Conservation (phyloP, 192 early-diverging fungal species). For the Entomortierella parvispora region DNA sequence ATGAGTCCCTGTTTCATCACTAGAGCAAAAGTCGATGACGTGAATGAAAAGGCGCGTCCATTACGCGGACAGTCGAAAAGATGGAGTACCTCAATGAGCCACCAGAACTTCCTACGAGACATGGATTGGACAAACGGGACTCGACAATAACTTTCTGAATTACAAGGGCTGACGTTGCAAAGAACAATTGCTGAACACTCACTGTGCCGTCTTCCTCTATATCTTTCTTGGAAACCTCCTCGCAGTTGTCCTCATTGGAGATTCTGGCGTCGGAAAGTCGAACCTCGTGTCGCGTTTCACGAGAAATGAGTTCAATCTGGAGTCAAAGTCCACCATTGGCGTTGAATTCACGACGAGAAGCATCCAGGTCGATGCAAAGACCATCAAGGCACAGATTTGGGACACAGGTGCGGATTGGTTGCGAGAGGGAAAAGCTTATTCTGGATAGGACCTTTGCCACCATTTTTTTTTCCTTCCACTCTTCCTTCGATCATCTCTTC, state of each 20-base stretch:
- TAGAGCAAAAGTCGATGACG: too few relatives aligned
- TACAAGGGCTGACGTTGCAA: too few relatives aligned
- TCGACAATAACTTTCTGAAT: too few relatives aligned
- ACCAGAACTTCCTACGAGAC: too few relatives aligned
- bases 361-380: constrained; percentile 97
- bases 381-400: constrained; percentile 99
- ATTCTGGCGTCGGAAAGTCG: constrained; percentile 98
- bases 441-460: background rate
- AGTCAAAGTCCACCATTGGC: constrained; percentile 99
- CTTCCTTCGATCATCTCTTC: too few relatives aligned
- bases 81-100: too few relatives aligned
- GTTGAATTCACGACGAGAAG: constrained; percentile 97
- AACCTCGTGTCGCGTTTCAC: constrained; percentile 97
- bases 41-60: too few relatives aligned
- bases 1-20: too few relatives aligned
- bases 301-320: constrained; percentile 97
- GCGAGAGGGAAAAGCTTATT: background rate
- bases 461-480: background rate
- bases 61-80: constrained; percentile 12
- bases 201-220: too few relatives aligned
- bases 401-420: constrained; percentile 82
- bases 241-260: constrained; percentile 92
- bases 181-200: too few relatives aligned
- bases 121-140: too few relatives aligned
- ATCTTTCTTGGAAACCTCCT: too few relatives aligned